Evolutionary conservation across 148 eudicot genomes (phyloP), one percentile per base, ranked within the genome.

Genomic region (Polygonum aviculare): DNA sequence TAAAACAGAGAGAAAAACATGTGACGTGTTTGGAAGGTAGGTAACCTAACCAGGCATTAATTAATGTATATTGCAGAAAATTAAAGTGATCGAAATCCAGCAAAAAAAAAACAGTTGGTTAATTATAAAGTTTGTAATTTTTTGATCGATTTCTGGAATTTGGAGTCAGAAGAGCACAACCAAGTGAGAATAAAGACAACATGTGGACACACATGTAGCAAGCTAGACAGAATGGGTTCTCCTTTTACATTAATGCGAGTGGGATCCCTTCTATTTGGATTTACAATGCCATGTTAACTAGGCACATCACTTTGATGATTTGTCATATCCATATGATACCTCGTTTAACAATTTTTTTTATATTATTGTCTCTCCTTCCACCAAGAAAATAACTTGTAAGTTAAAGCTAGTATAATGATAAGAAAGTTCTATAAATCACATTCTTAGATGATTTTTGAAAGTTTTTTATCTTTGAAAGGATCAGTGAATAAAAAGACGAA

Each of bases 1-100:
- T 55, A 78, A 62, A 73, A 22, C 12, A 39, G 60, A 50, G 69
- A 70, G n/a, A 74, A 72, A 71, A 72, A 71, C 90, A 87, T 85
- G 90, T 85, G 90, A 83, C 81, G 55, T 83, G 90, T 85, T 85
- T 81, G 88, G 88, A 74, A 78, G 89, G 85, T 83, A 83, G 85
- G 83, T 78, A 81, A 84, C 83, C 85, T 77, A 81, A 85, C 69
- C 84, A 59, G 7, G 12, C 44, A 73, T 65, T 67, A 50, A 38
- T 26, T 26, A 74, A 67, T 72, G 51, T 73, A 81, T 51, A 81
- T 52, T 1, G 9, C 60, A n/a, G 55, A 54, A 54, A 54, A 6
- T 6, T 6, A 44, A 54, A n/a, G 60, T n/a, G 60, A 26, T 26
- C 31, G 31, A 54, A 54, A 54, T 54, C 60, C 60, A 54, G n/a